Conservation (phyloP, 1,284 basidiomycete species). For the Fomes fomentarius region DNA sequence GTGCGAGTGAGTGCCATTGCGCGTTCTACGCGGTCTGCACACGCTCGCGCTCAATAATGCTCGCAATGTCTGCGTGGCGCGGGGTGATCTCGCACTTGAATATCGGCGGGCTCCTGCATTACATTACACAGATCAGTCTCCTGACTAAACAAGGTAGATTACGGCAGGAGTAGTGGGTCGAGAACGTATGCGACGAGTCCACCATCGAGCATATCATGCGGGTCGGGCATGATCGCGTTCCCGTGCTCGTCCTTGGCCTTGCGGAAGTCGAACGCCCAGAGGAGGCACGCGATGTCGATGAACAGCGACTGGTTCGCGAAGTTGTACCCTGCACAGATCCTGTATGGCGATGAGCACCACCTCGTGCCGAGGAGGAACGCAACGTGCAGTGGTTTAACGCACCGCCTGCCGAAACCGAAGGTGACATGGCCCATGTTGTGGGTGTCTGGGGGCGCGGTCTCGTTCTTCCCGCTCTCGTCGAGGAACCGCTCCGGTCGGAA, state of each 20-base stretch:
- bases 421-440: constrained; percentile 2
- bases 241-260: constrained; percentile 31
- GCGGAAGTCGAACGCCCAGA: constrained; percentile 45
- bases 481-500: constrained; percentile 48
- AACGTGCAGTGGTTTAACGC: too few relatives aligned
- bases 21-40: not conserved
- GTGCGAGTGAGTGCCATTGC: too few relatives aligned
- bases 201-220: not conserved
- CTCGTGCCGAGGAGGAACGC: not conserved
- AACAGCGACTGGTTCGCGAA: constrained; percentile 35
- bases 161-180: not conserved
- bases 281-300: constrained; percentile 43
- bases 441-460: not conserved
- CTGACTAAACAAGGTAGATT: too few relatives aligned
- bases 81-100: not conserved
- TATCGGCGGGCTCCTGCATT: not conserved
- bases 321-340: constrained; percentile 21
- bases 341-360: not conserved
- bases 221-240: not conserved
- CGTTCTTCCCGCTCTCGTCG: constrained; percentile 1
- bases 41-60: not conserved
- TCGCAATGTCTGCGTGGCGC: not conserved
- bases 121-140: not conserved
- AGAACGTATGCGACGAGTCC: not conserved
- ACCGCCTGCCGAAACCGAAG: constrained; percentile 1